Evolutionary conservation across 148 eudicot genomes (phyloP).

Genomic region (Heliamphora exappendiculata): DNA sequence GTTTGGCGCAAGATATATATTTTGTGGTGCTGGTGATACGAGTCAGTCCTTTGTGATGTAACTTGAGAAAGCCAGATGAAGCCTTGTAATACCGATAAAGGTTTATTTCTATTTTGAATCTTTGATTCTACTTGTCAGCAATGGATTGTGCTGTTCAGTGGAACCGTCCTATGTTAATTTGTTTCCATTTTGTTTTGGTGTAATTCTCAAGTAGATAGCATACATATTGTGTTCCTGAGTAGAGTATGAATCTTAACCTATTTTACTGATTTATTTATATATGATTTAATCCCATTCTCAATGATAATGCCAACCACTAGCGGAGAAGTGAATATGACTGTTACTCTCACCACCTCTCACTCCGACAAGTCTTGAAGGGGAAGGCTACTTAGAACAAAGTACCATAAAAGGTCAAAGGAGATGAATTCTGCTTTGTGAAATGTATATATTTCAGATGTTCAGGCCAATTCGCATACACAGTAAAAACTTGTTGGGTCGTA

Average conservation of each 20-base stretch:
- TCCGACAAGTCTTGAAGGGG: not conserved
- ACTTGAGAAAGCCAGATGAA: not conserved
- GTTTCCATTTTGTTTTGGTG: not conserved
- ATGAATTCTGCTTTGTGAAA: too few relatives aligned
- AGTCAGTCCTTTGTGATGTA: not conserved
- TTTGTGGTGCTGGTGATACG: not conserved
- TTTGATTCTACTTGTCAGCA: too few relatives aligned
- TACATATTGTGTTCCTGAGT: not conserved
- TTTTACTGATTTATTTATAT: not conserved
- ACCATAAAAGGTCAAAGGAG: too few relatives aligned
- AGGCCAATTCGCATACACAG: too few relatives aligned
- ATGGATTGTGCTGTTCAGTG: not conserved
- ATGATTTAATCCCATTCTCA: too few relatives aligned
- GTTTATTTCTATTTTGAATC: too few relatives aligned
- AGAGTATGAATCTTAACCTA: not conserved
- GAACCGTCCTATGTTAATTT: not conserved
- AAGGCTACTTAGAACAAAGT: not conserved
- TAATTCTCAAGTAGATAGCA: not conserved
- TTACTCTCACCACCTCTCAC: not conserved
- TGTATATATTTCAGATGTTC: too few relatives aligned
- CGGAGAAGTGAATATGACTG: too few relatives aligned
- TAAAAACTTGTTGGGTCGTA: too few relatives aligned
- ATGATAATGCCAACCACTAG: too few relatives aligned
- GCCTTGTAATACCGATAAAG: not conserved
- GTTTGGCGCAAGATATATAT: not conserved